Evolutionary conservation across 805 yeast species (phyloP).

Genomic region (Candida stauntonica): DNA sequence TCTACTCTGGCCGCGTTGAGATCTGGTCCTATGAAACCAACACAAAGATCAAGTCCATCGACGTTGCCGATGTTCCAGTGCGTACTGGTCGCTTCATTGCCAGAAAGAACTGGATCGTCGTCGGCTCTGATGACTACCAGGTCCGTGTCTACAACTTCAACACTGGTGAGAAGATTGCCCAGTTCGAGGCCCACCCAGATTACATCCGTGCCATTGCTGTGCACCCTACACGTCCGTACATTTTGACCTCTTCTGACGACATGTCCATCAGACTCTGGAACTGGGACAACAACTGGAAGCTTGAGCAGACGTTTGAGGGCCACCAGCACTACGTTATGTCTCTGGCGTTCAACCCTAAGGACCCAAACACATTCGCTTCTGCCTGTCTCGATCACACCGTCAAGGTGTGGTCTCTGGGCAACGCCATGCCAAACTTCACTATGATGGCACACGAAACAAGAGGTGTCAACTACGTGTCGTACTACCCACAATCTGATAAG

Average conservation of each 20-base stretch:
- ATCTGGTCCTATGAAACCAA: constrained; percentile 92
- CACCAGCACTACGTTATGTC: constrained; percentile 95
- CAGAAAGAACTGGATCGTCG: constrained; percentile 94
- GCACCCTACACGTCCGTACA: constrained; percentile 88
- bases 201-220: constrained; percentile 91
- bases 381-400: constrained; percentile 96
- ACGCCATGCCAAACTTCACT: constrained; percentile 85
- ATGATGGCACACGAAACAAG: constrained; percentile 85
- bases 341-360: constrained; percentile 94
- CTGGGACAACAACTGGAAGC: constrained; percentile 92
- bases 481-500: constrained; percentile 95
- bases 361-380: constrained; percentile 94
- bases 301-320: constrained; percentile 90
- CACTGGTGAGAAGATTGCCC: constrained; percentile 90
- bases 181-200: constrained; percentile 98
- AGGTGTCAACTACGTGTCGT: constrained; percentile 95
- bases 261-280: constrained; percentile 91
- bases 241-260: constrained; percentile 89
- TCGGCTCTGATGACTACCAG: constrained; percentile 95
- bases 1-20: constrained; percentile 72
- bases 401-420: constrained; percentile 93
- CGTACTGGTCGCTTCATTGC: constrained; percentile 95
- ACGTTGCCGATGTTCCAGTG: constrained; percentile 93
- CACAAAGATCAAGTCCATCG: constrained; percentile 79
- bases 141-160: constrained; percentile 90